Conservation (phyloP, 352 stramenopile species). For the Pythium grandisporangium region DNA sequence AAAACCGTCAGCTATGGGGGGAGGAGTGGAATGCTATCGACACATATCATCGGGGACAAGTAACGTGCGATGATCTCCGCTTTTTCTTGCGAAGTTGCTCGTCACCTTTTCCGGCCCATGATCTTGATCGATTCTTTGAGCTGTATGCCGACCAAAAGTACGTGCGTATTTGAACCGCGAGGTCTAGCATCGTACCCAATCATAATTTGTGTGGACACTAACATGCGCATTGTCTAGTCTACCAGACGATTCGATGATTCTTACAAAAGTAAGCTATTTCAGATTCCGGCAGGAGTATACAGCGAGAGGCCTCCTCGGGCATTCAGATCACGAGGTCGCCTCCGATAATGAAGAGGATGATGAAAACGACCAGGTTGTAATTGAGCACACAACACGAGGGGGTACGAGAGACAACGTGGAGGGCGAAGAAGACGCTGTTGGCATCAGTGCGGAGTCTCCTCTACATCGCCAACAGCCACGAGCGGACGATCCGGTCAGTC, state of each 20-base stretch:
- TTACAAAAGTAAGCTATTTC: slow-evolving; percentile 38
- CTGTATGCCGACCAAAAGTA: slow-evolving; percentile 27
- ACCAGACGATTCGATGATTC: slow-evolving; percentile 16
- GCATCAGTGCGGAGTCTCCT: not conserved
- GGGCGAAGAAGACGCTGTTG: not conserved
- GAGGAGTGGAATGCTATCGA: slow-evolving; percentile 54
- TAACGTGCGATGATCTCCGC: slow-evolving; percentile 29
- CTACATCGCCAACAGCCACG: too few relatives aligned
- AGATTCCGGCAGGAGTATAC: slow-evolving; percentile 47
- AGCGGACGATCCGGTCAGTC: too few relatives aligned
- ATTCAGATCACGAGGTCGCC: slow-evolving; percentile 21
- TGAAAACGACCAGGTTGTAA: slow-evolving; percentile 2
- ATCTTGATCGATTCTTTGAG: slow-evolving; percentile 48
- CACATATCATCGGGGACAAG: slow-evolving; percentile 27
- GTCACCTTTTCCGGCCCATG: slow-evolving; percentile 22
- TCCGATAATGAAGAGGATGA: slow-evolving; percentile 26
- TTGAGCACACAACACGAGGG: not conserved
- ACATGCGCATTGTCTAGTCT: slow-evolving; percentile 8
- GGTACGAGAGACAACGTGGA: not conserved
- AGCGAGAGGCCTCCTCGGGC: slow-evolving; percentile 12
- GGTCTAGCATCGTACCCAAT: not conserved
- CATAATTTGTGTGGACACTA: not conserved
- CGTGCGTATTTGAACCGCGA: not conserved
- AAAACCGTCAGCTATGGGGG: slow-evolving; percentile 23
- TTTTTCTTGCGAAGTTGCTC: slow-evolving; percentile 37